phyloP scores from a whole-genome alignment of 805 yeast genomes.

The Candida silvicultrix region DNA sequence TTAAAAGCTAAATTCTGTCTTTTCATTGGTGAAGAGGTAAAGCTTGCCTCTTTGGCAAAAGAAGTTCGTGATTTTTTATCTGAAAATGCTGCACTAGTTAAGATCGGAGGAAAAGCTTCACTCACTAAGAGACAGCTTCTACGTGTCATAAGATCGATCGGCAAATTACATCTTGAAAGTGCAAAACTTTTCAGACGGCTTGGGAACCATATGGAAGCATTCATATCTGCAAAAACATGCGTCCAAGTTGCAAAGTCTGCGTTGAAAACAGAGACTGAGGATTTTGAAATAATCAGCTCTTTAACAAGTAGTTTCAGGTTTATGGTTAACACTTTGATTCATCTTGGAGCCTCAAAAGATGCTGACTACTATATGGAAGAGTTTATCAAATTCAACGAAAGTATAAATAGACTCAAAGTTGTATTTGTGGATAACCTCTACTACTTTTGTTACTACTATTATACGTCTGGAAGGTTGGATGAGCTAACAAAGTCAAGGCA shows the following conservation, averaged over 20 bases:
- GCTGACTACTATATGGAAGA: constrained; percentile 50
- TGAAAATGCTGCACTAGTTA: constrained; percentile 1
- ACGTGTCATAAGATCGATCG: constrained; percentile 5
- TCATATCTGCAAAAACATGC: constrained; percentile 38
- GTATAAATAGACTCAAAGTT: constrained; percentile 8
- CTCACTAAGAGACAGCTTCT: background rate
- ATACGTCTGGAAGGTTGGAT: constrained; percentile 10
- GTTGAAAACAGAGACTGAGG: constrained; percentile 31
- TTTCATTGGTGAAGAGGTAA: background rate
- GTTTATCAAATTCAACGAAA: constrained; percentile 22
- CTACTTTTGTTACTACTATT: constrained; percentile 15
- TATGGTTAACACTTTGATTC: constrained; percentile 34
- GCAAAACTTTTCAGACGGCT: constrained; percentile 11
- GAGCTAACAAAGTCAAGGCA: constrained; percentile 4
- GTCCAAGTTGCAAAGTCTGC: constrained; percentile 49
- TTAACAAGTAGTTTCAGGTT: constrained; percentile 30
- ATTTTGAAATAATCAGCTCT: constrained; percentile 26
- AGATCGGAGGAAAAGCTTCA: constrained; percentile 9
- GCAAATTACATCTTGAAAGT: constrained; percentile 12
- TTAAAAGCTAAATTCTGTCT: background rate
- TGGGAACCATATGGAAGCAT: constrained; percentile 19
- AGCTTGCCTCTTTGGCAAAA: constrained; percentile 1
- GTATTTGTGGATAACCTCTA: constrained; percentile 13
- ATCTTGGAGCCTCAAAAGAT: constrained; percentile 54
- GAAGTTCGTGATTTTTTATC: constrained; percentile 1